A percentile compares a stretch with the other conserved stretches of the same genome.
Conservation (phyloP, 2,329 filamentous ascomycete genomes). For the Phaeomoniella chlamydospora region DNA sequence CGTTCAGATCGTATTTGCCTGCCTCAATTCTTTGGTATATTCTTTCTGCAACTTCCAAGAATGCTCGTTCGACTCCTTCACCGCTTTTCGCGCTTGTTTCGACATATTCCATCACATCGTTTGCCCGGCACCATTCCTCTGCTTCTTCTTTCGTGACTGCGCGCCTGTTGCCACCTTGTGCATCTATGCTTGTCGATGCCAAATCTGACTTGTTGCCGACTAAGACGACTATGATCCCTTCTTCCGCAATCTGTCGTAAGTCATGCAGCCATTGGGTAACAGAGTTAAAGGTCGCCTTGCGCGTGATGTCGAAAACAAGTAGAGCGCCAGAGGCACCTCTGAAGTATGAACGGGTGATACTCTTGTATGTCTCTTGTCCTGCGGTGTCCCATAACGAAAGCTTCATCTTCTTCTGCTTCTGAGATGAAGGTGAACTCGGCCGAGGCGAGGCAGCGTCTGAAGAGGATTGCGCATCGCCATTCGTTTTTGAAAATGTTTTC, state of each 20-base stretch:
- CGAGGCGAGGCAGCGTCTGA: slow-evolving; percentile 5
- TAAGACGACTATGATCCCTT: slow-evolving; percentile 83
- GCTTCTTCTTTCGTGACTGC: slow-evolving; percentile 75
- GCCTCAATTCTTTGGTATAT: slow-evolving; percentile 97
- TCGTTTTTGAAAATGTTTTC: slow-evolving; percentile 6
- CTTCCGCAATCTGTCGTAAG: slow-evolving; percentile 85
- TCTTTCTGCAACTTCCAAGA: slow-evolving; percentile 81
- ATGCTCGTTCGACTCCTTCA: slow-evolving; percentile 84
- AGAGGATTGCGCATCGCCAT: slow-evolving; percentile 2
- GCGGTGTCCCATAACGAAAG: slow-evolving; percentile 83
- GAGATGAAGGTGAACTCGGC: slow-evolving; percentile 4
- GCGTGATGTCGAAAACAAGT: slow-evolving; percentile 87
- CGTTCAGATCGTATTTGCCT: slow-evolving; percentile 86
- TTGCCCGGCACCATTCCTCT: slow-evolving; percentile 72
- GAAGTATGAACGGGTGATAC: slow-evolving; percentile 87
- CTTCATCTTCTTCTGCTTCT: slow-evolving; percentile 14
- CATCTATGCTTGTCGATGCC: slow-evolving; percentile 26
- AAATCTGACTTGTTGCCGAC: slow-evolving; percentile 94
- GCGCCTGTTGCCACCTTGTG: slow-evolving; percentile 32
- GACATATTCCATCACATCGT: slow-evolving; percentile 83
- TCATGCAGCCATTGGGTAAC: slow-evolving; percentile 91
- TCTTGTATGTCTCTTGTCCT: slow-evolving; percentile 95
- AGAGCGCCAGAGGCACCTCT: slow-evolving; percentile 65
- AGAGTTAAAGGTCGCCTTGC: slow-evolving; percentile 70
- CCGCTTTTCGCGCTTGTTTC: slow-evolving; percentile 95